These are phyloP conservation scores for Fusarium sororula DNA, from an alignment of 2,329 filamentous ascomycete species.

Conservation along the genomic window DNA sequence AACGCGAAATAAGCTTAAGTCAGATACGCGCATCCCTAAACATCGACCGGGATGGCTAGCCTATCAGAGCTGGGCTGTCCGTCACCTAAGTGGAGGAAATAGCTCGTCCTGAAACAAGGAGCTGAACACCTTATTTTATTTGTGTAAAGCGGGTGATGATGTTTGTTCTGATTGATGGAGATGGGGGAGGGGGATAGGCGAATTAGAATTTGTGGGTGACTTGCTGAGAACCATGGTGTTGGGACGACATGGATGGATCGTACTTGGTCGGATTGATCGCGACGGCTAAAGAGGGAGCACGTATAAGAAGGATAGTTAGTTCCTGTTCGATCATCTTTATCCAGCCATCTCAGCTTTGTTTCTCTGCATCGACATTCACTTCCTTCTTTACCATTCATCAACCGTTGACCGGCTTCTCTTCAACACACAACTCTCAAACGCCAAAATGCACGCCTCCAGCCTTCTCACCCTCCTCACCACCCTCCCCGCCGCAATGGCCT, in stretches of 20 bases:
- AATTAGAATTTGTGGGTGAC: background rate
- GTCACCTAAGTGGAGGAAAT: background rate
- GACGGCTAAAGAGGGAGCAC: fast-evolving
- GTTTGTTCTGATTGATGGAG: background rate
- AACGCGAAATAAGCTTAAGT: background rate
- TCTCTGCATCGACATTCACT: background rate
- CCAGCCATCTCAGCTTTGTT: background rate
- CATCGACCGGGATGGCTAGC: background rate
- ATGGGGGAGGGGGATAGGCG: background rate
- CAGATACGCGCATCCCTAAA: background rate
- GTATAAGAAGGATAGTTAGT: background rate
- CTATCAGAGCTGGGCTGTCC: background rate
- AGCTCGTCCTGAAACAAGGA: background rate
- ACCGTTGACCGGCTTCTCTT: background rate
- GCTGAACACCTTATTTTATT: background rate
- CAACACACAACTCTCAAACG: background rate
- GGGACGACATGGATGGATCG: background rate
- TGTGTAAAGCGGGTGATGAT: background rate
- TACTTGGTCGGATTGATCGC: background rate
- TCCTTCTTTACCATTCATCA: background rate
- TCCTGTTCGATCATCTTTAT: fast-evolving
- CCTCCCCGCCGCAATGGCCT: slow-evolving; percentile 45
- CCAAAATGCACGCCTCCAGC: slow-evolving; percentile 12
- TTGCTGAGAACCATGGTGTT: background rate
- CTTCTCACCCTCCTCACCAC: slow-evolving; percentile 29